Evolutionary conservation across 2,329 filamentous ascomycete species (phyloP), one percentile per base, ranked within the genome.

Genomic region (Balansia obtecta): DNA sequence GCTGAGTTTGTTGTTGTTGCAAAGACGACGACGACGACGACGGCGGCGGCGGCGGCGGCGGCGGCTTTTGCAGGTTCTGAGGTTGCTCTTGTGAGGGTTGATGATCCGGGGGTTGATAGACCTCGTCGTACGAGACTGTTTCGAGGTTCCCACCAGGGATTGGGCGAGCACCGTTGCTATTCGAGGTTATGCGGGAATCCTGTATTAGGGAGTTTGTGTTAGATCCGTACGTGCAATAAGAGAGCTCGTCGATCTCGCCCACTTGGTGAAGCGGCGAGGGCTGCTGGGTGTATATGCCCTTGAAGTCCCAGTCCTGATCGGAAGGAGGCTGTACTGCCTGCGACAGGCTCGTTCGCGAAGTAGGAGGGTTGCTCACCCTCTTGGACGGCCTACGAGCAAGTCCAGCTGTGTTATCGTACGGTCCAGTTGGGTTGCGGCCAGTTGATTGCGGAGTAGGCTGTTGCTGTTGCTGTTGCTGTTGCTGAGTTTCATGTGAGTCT

Each of bases 311-410:
- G 38, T 59, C 54, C 32, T 53, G 54, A 33, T 54, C 51, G 20
- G 54, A 39, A n/a, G 52, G 38, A 46, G 52, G 46, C 50, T 48
- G 51, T 13, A 39, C 50, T 20, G 45, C 22, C 45, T 60, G 52
- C 52, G 68, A 63, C 55, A 66, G 58, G 54, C 63, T 67, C 37
- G 71, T 73, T 59, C 70, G 69, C 55, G 74, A 57, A 57, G 65
- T 60, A 56, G 70, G 68, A 50, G 63, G 64, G 54, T 74, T 71
- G 71, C 75, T 76, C 62, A 75, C 66, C 59, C 77, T 71, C 68
- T 79, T 81, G 43, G 80, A 83, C 33, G 74, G 70, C 56, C 76
- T 70, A 55, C 77, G 77, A 56, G 65, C 69, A 45, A 80, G 64
- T 47, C 71, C 71, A 45, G 65, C 56, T 52, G 68, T 69, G 59